These are phyloP conservation scores for Murraya koenigii DNA, from an alignment of 345 rosid species.

Conservation along the genomic window DNA sequence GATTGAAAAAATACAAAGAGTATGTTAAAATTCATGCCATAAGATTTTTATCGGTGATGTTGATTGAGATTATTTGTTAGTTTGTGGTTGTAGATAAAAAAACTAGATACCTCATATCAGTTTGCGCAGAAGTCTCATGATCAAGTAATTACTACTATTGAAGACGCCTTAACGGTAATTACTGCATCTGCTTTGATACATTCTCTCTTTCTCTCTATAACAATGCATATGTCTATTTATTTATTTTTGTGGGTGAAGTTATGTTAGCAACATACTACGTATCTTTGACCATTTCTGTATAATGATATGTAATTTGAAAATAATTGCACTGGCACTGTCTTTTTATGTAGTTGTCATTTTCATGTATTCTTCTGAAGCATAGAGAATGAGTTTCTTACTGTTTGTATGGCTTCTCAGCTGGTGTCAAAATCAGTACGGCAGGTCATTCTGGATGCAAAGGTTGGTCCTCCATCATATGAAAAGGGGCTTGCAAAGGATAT, in stretches of 20 bases:
- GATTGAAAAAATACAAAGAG: constrained; percentile 11
- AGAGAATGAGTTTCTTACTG: constrained; percentile 14
- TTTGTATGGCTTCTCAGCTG: constrained; percentile 33
- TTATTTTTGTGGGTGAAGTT: not conserved
- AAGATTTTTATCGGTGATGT: constrained; percentile 11
- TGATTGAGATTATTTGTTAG: constrained; percentile 35
- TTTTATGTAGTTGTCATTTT: not conserved
- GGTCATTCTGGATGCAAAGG: constrained; percentile 91
- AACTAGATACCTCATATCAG: constrained; percentile 38
- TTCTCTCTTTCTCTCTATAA: not conserved
- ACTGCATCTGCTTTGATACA: not conserved
- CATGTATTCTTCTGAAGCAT: not conserved
- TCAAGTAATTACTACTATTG: constrained; percentile 60
- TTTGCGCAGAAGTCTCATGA: constrained; percentile 33
- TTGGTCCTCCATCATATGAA: constrained; percentile 85
- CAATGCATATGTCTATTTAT: not conserved
- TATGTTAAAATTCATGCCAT: not conserved
- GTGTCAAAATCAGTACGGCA: constrained; percentile 66
- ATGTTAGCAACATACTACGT: not conserved
- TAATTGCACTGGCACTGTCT: not conserved
- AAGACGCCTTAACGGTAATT: constrained; percentile 77
- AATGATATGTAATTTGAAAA: not conserved
- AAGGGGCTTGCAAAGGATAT: constrained; percentile 82
- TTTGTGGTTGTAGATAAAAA: constrained; percentile 59
- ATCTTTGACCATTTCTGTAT: not conserved